These are phyloP conservation scores for Alopecurus myosuroides DNA, from an alignment of 176 grass and related monocot species.

Conservation along the genomic window DNA sequence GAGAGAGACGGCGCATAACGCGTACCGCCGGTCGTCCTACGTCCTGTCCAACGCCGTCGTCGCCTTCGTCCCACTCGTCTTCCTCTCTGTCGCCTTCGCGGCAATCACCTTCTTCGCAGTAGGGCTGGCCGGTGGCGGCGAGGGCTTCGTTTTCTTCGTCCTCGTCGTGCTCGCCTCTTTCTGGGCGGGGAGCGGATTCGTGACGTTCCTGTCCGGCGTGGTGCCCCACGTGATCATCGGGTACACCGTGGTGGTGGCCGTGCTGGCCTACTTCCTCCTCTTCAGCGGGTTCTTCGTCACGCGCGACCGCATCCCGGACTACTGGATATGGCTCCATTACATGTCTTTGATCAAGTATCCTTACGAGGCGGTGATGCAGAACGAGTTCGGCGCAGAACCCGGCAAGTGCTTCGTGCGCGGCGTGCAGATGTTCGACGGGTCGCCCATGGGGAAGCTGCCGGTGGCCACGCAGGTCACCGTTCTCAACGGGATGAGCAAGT, in stretches of 20 bases:
- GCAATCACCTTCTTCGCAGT: slow-evolving; percentile 66
- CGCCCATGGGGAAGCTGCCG: slow-evolving; percentile 46
- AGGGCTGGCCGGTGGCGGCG: slow-evolving; percentile 46
- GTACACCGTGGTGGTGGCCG: slow-evolving; percentile 50
- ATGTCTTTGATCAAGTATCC: slow-evolving; percentile 80
- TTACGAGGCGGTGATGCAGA: slow-evolving; percentile 87
- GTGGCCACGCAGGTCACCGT: slow-evolving; percentile 40
- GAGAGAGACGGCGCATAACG: too few relatives aligned
- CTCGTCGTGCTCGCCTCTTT: slow-evolving; percentile 65
- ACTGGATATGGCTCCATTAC: slow-evolving; percentile 91
- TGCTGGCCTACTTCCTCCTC: slow-evolving; percentile 63
- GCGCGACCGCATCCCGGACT: slow-evolving; percentile 47
- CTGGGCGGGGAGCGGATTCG: slow-evolving; percentile 73
- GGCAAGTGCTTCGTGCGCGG: slow-evolving; percentile 64
- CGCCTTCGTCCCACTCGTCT: neutral
- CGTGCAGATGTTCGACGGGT: slow-evolving; percentile 76
- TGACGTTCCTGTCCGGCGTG: slow-evolving; percentile 72
- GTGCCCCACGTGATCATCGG: slow-evolving; percentile 66
- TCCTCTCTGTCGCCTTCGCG: slow-evolving; percentile 59
- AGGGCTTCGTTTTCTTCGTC: slow-evolving; percentile 53
- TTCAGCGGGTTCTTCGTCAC: slow-evolving; percentile 83
- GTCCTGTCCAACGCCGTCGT: too few relatives aligned
- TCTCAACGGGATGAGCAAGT: slow-evolving; percentile 51
- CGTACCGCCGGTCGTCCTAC: too few relatives aligned
- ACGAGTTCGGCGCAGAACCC: slow-evolving; percentile 62